Conservation (phyloP, 768 basidiomycete species). For the Lentinula sp. region DNA sequence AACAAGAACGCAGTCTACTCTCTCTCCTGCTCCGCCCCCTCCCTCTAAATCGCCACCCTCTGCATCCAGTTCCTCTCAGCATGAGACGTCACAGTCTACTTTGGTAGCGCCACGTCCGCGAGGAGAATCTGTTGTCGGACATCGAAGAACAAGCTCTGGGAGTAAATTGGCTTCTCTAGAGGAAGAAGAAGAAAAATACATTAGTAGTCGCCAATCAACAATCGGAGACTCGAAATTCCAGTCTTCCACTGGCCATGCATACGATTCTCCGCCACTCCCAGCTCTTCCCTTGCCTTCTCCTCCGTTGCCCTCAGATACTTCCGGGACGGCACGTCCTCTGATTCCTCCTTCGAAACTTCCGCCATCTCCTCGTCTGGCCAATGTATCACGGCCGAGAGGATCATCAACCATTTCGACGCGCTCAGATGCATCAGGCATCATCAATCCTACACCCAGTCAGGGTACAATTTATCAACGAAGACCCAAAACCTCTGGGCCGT, state of each 20-base stretch:
- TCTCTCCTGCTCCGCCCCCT: constrained; percentile 63
- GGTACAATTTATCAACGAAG: constrained; percentile 69
- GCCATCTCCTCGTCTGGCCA: constrained; percentile 42
- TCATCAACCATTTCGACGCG: constrained; percentile 42
- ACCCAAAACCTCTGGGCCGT: constrained; percentile 58
- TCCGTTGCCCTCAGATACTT: constrained; percentile 15
- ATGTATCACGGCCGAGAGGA: constrained; percentile 45
- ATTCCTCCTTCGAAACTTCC: constrained; percentile 30
- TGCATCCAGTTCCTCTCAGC: constrained; percentile 30
- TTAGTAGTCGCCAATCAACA: constrained; percentile 20
- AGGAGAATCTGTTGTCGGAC: constrained; percentile 40
- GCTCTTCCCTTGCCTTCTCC: constrained; percentile 45
- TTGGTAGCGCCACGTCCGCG: constrained; percentile 35
- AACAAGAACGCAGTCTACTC: constrained; percentile 46
- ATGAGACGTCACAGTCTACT: constrained; percentile 22
- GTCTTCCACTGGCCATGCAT: constrained; percentile 22
- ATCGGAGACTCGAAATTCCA: neutral
- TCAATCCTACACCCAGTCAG: constrained; percentile 53
- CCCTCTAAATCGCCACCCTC: constrained; percentile 58
- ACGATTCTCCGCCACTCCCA: constrained; percentile 62
- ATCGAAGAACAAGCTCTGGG: constrained; percentile 50
- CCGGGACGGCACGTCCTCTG: constrained; percentile 23
- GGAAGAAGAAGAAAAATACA: constrained; percentile 47
- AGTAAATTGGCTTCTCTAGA: constrained; percentile 53
- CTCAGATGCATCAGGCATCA: constrained; percentile 36